Conservation (phyloP, 1,284 basidiomycete genomes). For the Quambalaria eucalypti region DNA sequence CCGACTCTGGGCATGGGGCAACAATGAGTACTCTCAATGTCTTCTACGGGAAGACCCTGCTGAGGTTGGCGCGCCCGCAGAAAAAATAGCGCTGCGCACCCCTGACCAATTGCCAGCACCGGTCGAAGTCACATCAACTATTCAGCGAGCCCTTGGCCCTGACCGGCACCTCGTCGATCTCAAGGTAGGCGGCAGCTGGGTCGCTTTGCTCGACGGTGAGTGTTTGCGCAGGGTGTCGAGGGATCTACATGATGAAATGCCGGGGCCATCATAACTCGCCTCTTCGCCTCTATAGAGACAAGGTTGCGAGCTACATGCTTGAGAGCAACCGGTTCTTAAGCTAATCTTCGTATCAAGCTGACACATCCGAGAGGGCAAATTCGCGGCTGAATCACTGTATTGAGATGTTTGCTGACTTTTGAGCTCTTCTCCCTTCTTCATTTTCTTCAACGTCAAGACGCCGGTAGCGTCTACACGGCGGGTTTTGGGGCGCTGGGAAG, state of each 20-base stretch:
- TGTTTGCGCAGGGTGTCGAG: not conserved
- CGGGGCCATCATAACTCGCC: not conserved
- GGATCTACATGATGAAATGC: not conserved
- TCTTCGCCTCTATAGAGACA: not conserved
- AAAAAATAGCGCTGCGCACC: no score
- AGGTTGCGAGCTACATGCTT: not conserved
- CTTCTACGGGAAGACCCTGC: conserved; percentile 5
- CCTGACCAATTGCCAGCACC: not conserved
- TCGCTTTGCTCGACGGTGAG: not conserved
- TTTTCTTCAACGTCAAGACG: not conserved
- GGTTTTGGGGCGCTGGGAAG: not conserved
- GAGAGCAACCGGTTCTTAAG: not conserved
- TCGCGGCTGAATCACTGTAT: not conserved
- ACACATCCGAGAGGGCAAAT: not conserved
- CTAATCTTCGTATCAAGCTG: conserved; percentile 1
- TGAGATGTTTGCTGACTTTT: not conserved
- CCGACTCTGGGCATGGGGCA: conserved; percentile 11
- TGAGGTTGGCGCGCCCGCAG: no score
- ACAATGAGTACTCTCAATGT: conserved; percentile 10
- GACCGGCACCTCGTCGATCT: not conserved
- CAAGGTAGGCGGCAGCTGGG: not conserved
- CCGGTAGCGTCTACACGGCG: not conserved
- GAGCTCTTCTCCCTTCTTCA: not conserved
- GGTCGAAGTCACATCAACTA: not conserved
- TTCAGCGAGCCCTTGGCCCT: not conserved